Base-by-base conservation (phyloP, 495 filamentous ascomycete genomes). In the Talaromyces liani region DNA sequence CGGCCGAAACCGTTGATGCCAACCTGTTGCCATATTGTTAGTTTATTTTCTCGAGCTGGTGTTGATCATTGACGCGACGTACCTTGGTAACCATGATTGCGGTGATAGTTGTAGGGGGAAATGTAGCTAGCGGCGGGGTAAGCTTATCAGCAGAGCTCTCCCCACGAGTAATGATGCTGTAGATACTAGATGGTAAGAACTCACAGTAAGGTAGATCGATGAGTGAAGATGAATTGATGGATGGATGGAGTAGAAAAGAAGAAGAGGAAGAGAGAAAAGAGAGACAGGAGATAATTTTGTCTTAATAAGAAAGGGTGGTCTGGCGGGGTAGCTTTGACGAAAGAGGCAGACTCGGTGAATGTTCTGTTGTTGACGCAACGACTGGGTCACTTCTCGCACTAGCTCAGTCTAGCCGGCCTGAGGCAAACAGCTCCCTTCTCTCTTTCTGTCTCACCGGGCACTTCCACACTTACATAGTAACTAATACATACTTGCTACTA, bases 1-100 rank as follows among this genome's bases (percentile, higher is more conserved):
- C 94, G 93, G 83, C 94, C 94, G 84, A 98, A 98, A 77, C 94
- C 94, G 87, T 97, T 98, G 86, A 96, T 97, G 71, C 92, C 92
- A 71, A 95, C 91, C 87, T 93, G 60, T 16, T 47, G 16, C 20
- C 62, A 58, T 34, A 34, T 53, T 27, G 27, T 65, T 33, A 41
- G 36, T 34, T 58, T 16, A 58, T 55, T 5, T 9, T 18, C 12
- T 55, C 65, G 36, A n/a, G 41, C 7, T 25, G 14, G 12, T 12
- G 16, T 58, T 7, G 27, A 36, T 34, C 6, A 24, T 33, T 25
- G 56, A 58, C 31, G 20, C 16, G 51, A 33, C 53, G 60, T 74
- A 77, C 75, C 76, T 79, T 73, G 66, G 77, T 71, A 61, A 75
- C 76, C 77, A 80, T 80, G 68, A 70, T 79, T 68, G 24, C 60